phyloP scores from a whole-genome alignment of 2,329 filamentous ascomycete genomes.

The Hypoxylon sp. region DNA sequence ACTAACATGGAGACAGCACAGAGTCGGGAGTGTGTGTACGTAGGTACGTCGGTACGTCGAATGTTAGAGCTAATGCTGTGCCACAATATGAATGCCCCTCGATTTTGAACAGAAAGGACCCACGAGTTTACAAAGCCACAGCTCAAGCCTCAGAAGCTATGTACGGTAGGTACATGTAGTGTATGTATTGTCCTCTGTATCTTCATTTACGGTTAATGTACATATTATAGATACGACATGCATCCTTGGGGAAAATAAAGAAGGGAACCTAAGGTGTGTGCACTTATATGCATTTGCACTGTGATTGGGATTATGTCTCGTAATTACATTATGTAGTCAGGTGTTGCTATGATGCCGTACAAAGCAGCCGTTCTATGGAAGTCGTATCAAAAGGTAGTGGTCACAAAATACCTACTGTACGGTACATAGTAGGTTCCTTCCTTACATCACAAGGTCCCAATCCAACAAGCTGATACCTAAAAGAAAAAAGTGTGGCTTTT shows the following conservation, averaged over 20 bases:
- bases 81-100: slow-evolving; percentile 35
- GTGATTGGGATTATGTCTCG: too few species aligned
- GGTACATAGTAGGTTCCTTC: background rate
- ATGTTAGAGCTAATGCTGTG: slow-evolving; percentile 36
- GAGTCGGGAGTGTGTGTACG: background rate
- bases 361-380: background rate
- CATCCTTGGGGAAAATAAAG: too few species aligned
- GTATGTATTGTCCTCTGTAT: background rate
- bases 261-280: too few species aligned
- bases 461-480: background rate
- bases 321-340: background rate
- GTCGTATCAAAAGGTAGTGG: background rate
- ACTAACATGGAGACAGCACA: slow-evolving; percentile 6
- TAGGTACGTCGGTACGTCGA: slow-evolving; percentile 18
- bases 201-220: too few species aligned
- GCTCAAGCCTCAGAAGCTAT: slow-evolving; percentile 32
- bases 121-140: slow-evolving; percentile 24
- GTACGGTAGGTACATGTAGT: background rate
- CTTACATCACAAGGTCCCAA: background rate
- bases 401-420: background rate
- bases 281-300: too few species aligned
- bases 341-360: background rate
- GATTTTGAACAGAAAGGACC: slow-evolving; percentile 9
- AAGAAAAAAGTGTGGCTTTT: slow-evolving; percentile 7
- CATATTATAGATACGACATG: too few species aligned